phyloP scores from a whole-genome alignment of 306 rosid species.

The Sicyos baderoa region DNA sequence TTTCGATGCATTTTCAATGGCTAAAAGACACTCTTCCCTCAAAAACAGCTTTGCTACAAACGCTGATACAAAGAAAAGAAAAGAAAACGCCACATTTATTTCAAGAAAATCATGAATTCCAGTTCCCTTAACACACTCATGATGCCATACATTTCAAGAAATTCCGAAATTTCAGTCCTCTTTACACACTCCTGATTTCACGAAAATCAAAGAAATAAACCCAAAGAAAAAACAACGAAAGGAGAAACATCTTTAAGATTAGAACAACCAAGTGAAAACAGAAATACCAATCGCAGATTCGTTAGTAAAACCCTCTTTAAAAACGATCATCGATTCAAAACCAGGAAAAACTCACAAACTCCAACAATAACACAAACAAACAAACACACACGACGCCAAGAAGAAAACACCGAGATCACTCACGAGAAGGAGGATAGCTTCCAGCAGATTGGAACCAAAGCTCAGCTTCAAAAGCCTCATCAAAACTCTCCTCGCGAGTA shows the following conservation, averaged over 20 bases:
- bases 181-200: not conserved
- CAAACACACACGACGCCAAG: not conserved
- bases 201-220: not conserved
- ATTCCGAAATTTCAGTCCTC: not conserved
- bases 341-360: not conserved
- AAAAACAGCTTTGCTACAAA: conserved; percentile 33
- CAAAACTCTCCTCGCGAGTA: conserved; percentile 34
- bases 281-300: not conserved
- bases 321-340: not conserved
- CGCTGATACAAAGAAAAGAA: conserved; percentile 28
- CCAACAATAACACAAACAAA: not conserved
- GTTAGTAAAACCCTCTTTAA: not conserved
- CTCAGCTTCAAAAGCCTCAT: conserved; percentile 43
- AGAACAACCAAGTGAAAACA: not conserved
- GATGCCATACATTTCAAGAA: not conserved
- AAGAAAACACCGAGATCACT: no score
- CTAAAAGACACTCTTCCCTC: conserved; percentile 28
- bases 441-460: conserved; percentile 45
- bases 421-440: conserved; percentile 53
- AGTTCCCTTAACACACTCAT: not conserved
- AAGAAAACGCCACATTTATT: no score
- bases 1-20: conserved; percentile 32
- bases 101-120: conserved; percentile 7
- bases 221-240: not conserved
- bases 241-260: not conserved